Evolutionary conservation across 2,329 filamentous ascomycete species (phyloP), one percentile per base, ranked within the genome.

Genomic region (Ceratocystis cubensis): DNA sequence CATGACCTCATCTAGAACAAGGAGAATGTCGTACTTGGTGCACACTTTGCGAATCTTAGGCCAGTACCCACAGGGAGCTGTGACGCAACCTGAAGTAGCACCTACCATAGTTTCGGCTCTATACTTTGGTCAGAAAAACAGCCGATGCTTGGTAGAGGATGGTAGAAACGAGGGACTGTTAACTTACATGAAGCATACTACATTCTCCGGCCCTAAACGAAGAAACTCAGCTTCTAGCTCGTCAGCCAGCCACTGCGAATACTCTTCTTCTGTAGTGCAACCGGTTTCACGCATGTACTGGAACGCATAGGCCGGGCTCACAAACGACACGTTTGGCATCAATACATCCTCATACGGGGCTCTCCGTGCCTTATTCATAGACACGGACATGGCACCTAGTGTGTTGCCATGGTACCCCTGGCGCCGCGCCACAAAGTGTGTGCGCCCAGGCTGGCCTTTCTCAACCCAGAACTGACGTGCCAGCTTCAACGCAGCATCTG

Each of bases 1-100:
- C 87, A 91, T 90, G 68, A 91, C 80, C 72, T 84, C 80, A 66
- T 84, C 82, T 0, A 83, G 69, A n/a, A 83, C 77, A 4, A 85
- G 75, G 1, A 86, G 76, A 0, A 81, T 79, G 1, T 80, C 81
- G 66, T 85, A 75, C 65, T 78, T 79, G 25, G 81, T 76, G 71
- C 84, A 86, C 0, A 87, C 75, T 0, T 73, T 71, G 64, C 79
- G 77, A 67, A 84, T 76, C 7, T 79, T 80, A n/a, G 76, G 71
- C 69, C 84, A 79, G 65, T 87, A 87, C 0, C 82, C 82, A 1
- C 73, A 71, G 0, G 81, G 74, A 0, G 83, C 71, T 0, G 81
- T 76, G 0, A 82, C 78, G 65, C 79, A 82, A 1, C 82, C 64
- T 17, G 45, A 28, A 3, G 64, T 66, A 28, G 64, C 56, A 5